Conservation (phyloP, 495 filamentous ascomycete genomes). For the Xylaria nigripes region DNA sequence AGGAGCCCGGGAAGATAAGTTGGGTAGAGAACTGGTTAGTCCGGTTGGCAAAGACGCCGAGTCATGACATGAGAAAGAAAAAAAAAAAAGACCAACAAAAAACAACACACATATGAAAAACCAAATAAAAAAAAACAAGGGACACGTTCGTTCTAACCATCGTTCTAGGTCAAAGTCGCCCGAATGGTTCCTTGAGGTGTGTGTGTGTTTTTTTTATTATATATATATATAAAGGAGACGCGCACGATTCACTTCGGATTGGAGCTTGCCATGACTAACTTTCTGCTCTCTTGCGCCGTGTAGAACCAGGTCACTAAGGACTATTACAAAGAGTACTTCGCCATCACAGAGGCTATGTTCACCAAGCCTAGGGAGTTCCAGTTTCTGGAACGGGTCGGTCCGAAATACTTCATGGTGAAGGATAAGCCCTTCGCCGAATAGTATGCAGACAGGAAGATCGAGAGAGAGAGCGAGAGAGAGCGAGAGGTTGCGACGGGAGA, state of each 20-base stretch:
- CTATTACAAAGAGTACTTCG: constrained; percentile 44
- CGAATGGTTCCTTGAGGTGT: constrained; percentile 35
- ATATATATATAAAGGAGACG: neutral
- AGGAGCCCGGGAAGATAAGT: constrained; percentile 35
- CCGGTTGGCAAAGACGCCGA: neutral
- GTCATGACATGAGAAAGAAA: too few relatives aligned
- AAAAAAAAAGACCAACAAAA: too few relatives aligned
- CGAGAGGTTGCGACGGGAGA: neutral
- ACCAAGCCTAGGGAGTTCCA: constrained; percentile 37
- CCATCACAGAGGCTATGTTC: constrained; percentile 41
- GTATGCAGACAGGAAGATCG: neutral
- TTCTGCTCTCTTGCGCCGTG: neutral
- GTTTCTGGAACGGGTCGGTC: constrained; percentile 31
- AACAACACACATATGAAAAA: too few relatives aligned
- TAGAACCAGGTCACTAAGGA: constrained; percentile 42
- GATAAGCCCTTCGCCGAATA: constrained; percentile 7
- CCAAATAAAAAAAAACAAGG: too few relatives aligned
- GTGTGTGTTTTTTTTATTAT: too few relatives aligned
- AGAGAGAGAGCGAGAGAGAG: neutral
- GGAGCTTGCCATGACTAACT: constrained; percentile 5
- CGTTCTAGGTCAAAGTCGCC: constrained; percentile 24
- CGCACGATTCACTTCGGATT: neutral
- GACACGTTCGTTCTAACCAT: constrained; percentile 7
- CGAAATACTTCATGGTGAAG: constrained; percentile 28
- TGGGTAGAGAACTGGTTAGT: constrained; percentile 42